Evolutionary conservation across 108 stramenopile species (phyloP), one percentile per base, ranked within the genome.

Genomic region (Cyclotella atomus): DNA sequence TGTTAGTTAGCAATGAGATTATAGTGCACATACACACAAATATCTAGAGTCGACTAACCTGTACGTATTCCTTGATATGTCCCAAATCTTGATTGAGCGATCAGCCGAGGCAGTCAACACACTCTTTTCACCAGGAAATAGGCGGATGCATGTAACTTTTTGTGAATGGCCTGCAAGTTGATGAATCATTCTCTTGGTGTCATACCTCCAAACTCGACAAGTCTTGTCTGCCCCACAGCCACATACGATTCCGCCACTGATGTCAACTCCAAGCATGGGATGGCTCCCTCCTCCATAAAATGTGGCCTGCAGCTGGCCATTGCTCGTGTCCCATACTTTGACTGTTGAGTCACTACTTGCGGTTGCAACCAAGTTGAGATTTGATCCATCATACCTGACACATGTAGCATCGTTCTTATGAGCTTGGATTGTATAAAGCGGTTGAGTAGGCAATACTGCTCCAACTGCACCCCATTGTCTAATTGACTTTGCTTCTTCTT

Each of bases 161-260:
- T 88, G 83, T 28, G 84, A 71, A 73, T 95, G 94, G 16, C 94
- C 94, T 15, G 90, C 91, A 36, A 95, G 75, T 49, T 95, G 94
- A 65, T 95, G 94, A 32, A 95, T 80, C 91, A 94, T 89, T 70
- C 91, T 81, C 50, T 88, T 76, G 3, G 91, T 90, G 27, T 71
- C 55, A 12, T 87, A 47, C 53, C 89, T 87, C 94, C 94, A 95
- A 2, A 95, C 94, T 23, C 94, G 67, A 55, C 91, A 93, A 5
- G 89, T 95, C 47, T 92, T 95, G 64, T 95, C 94, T 27, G 79
- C 86, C 12, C 91, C 85, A 49, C 88, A 90, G 2, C 79, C 90
- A 17, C 83, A 87, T 5, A 89, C 90, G 9, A 88, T 47, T 53
- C 76, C 87, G 29, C 85, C 88, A 56, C 57, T 61, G 25, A 95